Evolutionary conservation across 805 yeast genomes (phyloP).

Genomic region (Starmerella bacillaris): DNA sequence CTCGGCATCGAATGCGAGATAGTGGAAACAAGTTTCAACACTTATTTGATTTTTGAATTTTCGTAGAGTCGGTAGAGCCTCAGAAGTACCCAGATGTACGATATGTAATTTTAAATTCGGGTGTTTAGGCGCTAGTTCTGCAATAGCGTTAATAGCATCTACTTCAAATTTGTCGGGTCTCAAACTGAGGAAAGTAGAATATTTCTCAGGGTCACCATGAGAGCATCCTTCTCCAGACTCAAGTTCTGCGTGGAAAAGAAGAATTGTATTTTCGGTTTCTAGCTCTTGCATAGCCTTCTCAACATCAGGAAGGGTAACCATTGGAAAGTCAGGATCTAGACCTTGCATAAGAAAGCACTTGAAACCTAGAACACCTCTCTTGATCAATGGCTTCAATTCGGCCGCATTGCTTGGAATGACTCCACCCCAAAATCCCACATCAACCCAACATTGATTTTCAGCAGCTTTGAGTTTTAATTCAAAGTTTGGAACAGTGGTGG

Average conservation of each 20-base stretch:
- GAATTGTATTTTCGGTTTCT: conserved; percentile 43
- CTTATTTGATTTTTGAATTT: conserved; percentile 29
- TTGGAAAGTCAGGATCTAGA: conserved; percentile 94
- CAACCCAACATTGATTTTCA: conserved; percentile 69
- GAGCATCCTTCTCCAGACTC: conserved; percentile 28
- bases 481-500: conserved; percentile 66
- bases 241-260: conserved; percentile 91
- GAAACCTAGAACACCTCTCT: conserved; percentile 83
- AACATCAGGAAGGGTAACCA: conserved; percentile 48
- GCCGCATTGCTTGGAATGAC: conserved; percentile 59
- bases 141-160: conserved; percentile 59
- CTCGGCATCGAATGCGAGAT: conserved; percentile 62
- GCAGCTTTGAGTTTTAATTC: conserved; percentile 65
- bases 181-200: conserved; percentile 58
- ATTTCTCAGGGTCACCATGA: conserved; percentile 37
- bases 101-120: conserved; percentile 43
- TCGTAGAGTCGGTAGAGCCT: conserved; percentile 61
- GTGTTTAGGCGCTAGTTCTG: conserved; percentile 36
- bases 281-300: conserved; percentile 47
- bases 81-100: conserved; percentile 75
- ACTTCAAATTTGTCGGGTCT: conserved; percentile 81
- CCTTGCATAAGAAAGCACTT: conserved; percentile 84
- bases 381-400: conserved; percentile 54
- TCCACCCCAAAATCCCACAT: conserved; percentile 95
- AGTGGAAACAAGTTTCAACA: conserved; percentile 91